Evolutionary conservation across 495 filamentous ascomycete genomes (phyloP), one percentile per base, ranked within the genome.

Genomic region (Talaromyces stipitatus): DNA sequence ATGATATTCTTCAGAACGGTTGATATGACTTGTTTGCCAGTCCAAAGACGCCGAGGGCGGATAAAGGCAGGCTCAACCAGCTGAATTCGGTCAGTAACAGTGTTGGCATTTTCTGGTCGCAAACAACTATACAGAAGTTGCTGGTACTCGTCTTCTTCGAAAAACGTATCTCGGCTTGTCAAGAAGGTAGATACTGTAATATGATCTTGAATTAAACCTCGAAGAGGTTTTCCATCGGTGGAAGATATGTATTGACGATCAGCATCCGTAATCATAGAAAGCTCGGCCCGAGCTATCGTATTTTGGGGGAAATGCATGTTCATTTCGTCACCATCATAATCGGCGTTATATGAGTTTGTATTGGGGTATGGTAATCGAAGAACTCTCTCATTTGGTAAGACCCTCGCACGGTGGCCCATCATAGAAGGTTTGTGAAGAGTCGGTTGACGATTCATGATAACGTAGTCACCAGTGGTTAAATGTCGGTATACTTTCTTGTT

Each of bases 271-370:
- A 99, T 85, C 66, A 87, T 85, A 53, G 91, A 77, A 2, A 94
- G 94, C 71, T 99, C 95, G 2, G 91, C 85, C 57, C 94, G 81
- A 23, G 92, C 95, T 65, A 97, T 76, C 67, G 97, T 95, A 63
- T 95, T 97, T 62, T 99, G 95, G 9, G 95, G 95, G 66, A 99
- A 96, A 69, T 99, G 95, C 94, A 99, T 95, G 69, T 99, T 99
- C 95, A 99, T 99, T 72, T 99, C 95, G 64, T 99, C 95, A 69
- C 95, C 95, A 68, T 99, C 95, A 71, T 97, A 99, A 82, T 99
- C 95, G n/a, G 95, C 95, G 63, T 99, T 99, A 79, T 99, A 55
- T 10, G 95, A 96, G 67, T 97, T 97, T 71, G 94, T 97, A 69
- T 99, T 99, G 57, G 95, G 92, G 72, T 99, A 99, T 76, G 97